Evolutionary conservation across 192 early-diverging fungal species (phyloP).

Genomic region (Umbelopsis isabellina): DNA sequence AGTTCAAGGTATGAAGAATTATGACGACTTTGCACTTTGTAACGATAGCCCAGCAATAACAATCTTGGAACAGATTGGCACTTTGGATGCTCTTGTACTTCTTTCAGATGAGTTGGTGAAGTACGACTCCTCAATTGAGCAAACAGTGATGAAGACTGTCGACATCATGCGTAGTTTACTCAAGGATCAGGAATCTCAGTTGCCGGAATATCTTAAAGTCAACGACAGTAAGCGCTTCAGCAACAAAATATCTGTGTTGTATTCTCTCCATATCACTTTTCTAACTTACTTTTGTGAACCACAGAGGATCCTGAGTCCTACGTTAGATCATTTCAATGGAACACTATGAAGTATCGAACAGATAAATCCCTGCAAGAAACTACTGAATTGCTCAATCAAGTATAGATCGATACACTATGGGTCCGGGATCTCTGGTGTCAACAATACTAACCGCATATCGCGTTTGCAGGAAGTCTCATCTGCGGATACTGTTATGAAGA

Average conservation of each 20-base stretch:
- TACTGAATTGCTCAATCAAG: constrained; percentile 75
- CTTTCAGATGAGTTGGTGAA: constrained; percentile 96
- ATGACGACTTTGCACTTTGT: too few species aligned
- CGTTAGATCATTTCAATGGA: constrained; percentile 90
- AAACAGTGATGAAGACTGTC: constrained; percentile 75
- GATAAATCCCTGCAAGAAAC: constrained; percentile 93
- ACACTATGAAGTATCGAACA: constrained; percentile 93
- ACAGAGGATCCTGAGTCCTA: constrained; percentile 88
- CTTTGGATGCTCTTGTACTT: constrained; percentile 89
- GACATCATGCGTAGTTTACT: constrained; percentile 84
- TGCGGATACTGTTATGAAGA: constrained; percentile 91
- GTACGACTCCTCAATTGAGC: constrained; percentile 78
- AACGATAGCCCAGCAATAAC: too few species aligned
- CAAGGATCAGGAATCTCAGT: constrained; percentile 56
- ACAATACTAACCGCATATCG: neutral
- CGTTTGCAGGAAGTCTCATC: constrained; percentile 75
- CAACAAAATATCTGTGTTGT: neutral
- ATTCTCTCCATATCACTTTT: neutral
- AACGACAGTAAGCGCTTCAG: constrained; percentile 73
- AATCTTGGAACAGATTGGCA: constrained; percentile 78
- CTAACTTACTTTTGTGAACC: neutral
- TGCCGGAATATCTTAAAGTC: constrained; percentile 69
- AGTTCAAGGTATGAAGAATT: constrained; percentile 76
- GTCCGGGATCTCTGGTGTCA: neutral
- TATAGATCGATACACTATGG: constrained; percentile 33